Conservation (phyloP, 2,329 filamentous ascomycete species). For the Pyricularia pennisetigena region DNA sequence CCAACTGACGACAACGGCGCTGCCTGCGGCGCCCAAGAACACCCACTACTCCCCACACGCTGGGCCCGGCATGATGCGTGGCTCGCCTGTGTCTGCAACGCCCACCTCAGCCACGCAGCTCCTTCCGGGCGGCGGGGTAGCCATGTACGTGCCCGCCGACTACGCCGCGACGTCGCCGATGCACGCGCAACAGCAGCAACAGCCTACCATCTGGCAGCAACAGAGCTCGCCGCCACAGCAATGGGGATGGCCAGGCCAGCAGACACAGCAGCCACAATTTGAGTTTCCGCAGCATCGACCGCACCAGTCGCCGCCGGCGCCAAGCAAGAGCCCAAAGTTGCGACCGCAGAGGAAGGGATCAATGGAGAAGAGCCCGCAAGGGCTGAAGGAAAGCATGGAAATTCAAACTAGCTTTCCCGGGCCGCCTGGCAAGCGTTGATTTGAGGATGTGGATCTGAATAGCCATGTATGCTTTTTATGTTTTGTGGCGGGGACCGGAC, state of each 20-base stretch:
- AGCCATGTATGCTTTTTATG: background rate
- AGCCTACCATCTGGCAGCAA: background rate
- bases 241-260: slow-evolving; percentile 1
- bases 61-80: background rate
- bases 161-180: background rate
- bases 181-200: background rate
- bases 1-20: slow-evolving; percentile 13
- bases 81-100: slow-evolving; percentile 12
- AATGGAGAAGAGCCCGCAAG: slow-evolving; percentile 11
- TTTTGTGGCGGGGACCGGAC: background rate
- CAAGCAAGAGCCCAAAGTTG: slow-evolving; percentile 15
- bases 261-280: background rate
- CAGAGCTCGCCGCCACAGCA: slow-evolving; percentile 2
- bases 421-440: slow-evolving; percentile 17
- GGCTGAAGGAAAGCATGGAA: slow-evolving; percentile 22
- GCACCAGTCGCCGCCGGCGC: slow-evolving; percentile 13
- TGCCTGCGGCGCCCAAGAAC: slow-evolving; percentile 12
- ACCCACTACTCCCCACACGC: slow-evolving; percentile 3
- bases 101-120: slow-evolving; percentile 13
- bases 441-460: background rate
- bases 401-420: slow-evolving; percentile 29
- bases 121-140: background rate
- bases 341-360: background rate
- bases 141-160: slow-evolving; percentile 14
- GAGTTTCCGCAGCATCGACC: background rate